These are phyloP conservation scores for Sporothrix curviconia DNA, from an alignment of 2,329 filamentous ascomycete genomes.

Conservation along the genomic window DNA sequence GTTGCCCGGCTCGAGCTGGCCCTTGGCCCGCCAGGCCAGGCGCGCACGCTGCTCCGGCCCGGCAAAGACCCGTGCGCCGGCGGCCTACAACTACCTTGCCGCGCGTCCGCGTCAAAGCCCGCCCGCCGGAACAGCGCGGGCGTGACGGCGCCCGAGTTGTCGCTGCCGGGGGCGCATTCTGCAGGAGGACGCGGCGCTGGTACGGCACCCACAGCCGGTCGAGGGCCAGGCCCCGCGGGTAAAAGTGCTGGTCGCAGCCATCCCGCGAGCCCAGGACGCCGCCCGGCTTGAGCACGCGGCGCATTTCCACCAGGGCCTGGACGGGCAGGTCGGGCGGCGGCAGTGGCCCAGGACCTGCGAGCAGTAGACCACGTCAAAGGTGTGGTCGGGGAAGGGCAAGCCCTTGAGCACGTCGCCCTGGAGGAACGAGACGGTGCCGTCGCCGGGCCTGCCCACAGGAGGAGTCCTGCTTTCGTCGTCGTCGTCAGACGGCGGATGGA, in stretches of 20 bases:
- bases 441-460: neutral
- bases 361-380: constrained; percentile 38
- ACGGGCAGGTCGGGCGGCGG: constrained; percentile 24
- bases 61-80: constrained; percentile 24
- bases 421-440: constrained; percentile 22
- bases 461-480: neutral
- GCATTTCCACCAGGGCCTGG: constrained; percentile 34
- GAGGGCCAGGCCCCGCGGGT: constrained; percentile 22
- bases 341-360: constrained; percentile 40
- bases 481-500: constrained; percentile 20
- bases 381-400: constrained; percentile 33
- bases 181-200: constrained; percentile 17
- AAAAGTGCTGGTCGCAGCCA: constrained; percentile 27
- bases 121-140: constrained; percentile 27
- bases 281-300: constrained; percentile 36
- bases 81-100: constrained; percentile 27
- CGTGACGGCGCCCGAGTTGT: constrained; percentile 21
- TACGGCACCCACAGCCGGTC: constrained; percentile 27
- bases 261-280: constrained; percentile 34
- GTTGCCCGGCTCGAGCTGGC: constrained; percentile 27
- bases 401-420: constrained; percentile 29
- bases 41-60: constrained; percentile 25
- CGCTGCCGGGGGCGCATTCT: constrained; percentile 12
- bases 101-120: constrained; percentile 25
- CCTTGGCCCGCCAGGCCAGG: constrained; percentile 23